phyloP scores from a whole-genome alignment of 805 yeast genomes.

The Hanseniaspora meyeri region DNA sequence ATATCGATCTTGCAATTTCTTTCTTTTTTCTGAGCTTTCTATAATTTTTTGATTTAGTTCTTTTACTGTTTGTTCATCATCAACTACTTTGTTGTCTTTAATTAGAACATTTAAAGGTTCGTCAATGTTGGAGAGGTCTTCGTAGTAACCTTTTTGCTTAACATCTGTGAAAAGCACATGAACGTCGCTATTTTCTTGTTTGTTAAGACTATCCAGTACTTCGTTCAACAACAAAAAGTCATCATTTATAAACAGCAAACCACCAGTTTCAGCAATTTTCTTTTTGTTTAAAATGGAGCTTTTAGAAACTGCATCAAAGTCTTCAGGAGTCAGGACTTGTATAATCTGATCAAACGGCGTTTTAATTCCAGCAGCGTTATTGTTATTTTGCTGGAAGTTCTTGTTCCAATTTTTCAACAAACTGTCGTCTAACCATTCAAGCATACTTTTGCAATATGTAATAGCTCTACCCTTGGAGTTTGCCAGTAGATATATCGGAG shows the following conservation, averaged over 20 bases:
- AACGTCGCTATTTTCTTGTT: not conserved
- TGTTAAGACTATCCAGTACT: not conserved
- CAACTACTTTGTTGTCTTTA: not conserved
- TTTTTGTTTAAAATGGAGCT: slow-evolving; percentile 17
- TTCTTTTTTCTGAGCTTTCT: slow-evolving; percentile 20
- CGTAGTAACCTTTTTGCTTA: not conserved
- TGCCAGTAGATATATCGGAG: slow-evolving; percentile 67
- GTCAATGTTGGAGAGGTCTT: not conserved
- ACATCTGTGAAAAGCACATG: slow-evolving; percentile 1
- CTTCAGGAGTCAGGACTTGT: slow-evolving; percentile 45
- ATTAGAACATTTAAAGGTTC: not conserved
- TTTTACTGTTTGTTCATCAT: slow-evolving; percentile 14
- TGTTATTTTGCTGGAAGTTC: slow-evolving; percentile 30
- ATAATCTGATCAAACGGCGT: slow-evolving; percentile 66
- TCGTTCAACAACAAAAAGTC: slow-evolving; percentile 7
- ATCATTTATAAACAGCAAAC: slow-evolving; percentile 12
- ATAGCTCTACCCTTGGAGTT: slow-evolving; percentile 67
- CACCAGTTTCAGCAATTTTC: slow-evolving; percentile 22
- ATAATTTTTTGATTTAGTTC: not conserved
- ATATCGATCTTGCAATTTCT: slow-evolving; percentile 18
- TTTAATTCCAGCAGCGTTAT: slow-evolving; percentile 19
- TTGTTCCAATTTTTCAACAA: slow-evolving; percentile 77
- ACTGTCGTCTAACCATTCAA: slow-evolving; percentile 92
- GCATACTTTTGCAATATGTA: slow-evolving; percentile 72
- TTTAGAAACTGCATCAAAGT: slow-evolving; percentile 27